phyloP scores from a whole-genome alignment of 352 stramenopile genomes.

The Thraustotheca clavata region DNA sequence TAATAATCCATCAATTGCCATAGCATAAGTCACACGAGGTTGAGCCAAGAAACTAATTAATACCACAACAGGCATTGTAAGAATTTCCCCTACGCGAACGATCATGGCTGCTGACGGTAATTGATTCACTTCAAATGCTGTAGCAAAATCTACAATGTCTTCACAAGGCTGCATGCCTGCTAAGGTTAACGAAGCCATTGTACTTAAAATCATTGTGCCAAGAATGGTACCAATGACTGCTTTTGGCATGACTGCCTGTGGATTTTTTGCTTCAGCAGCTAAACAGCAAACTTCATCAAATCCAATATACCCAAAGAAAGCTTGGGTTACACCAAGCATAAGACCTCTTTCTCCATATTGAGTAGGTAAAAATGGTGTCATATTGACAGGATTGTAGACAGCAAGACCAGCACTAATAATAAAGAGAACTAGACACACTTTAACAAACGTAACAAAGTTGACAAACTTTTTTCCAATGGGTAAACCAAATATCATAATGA shows the following conservation, averaged over 20 bases:
- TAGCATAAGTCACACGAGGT: conserved; percentile 52
- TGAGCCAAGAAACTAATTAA: conserved; percentile 69
- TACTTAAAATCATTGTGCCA: conserved; percentile 61
- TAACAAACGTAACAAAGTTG: conserved; percentile 38
- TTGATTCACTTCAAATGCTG: conserved; percentile 21
- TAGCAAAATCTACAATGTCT: conserved; percentile 25
- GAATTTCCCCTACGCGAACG: conserved; percentile 49
- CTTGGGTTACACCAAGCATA: conserved; percentile 68
- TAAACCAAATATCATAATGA: conserved; percentile 33
- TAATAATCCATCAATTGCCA: conserved; percentile 67
- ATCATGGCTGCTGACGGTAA: conserved; percentile 31
- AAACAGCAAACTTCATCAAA: conserved; percentile 94
- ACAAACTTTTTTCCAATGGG: conserved; percentile 43
- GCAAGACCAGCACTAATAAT: conserved; percentile 51
- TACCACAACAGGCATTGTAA: conserved; percentile 68
- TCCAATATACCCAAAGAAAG: conserved; percentile 93
- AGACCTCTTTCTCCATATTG: conserved; percentile 42
- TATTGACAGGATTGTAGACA: conserved; percentile 41
- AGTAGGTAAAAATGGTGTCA: conserved; percentile 40
- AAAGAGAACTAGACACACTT: conserved; percentile 42
- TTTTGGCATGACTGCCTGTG: conserved; percentile 62
- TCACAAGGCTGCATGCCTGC: conserved; percentile 61
- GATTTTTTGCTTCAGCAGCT: conserved; percentile 68
- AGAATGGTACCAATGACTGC: conserved; percentile 75
- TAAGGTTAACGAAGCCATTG: conserved; percentile 79